Percentiles rank a stretch among this genome's conserved stretches.
Evolutionary conservation across 352 stramenopile genomes (phyloP).

Genomic region (Globisporangium spiculum): DNA sequence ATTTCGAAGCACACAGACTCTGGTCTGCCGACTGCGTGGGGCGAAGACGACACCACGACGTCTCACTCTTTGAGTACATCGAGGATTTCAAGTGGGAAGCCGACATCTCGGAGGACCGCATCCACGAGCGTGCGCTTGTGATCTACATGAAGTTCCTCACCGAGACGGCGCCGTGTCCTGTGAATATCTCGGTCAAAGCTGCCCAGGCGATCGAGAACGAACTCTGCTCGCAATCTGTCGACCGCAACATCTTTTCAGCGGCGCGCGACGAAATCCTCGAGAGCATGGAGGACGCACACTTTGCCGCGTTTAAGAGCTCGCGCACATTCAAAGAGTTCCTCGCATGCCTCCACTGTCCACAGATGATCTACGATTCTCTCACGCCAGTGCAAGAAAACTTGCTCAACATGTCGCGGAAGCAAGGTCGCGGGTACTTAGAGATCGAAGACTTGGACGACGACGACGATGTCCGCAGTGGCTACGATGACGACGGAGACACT

Average conservation of each 20-base stretch:
- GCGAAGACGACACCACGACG: slow-evolving; percentile 40
- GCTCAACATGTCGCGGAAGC: slow-evolving; percentile 38
- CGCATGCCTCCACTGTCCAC: slow-evolving; percentile 36
- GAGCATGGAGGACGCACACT: slow-evolving; percentile 48
- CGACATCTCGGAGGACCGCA: slow-evolving; percentile 44
- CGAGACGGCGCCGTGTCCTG: slow-evolving; percentile 28
- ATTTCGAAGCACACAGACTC: slow-evolving; percentile 58
- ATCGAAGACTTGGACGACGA: slow-evolving; percentile 23
- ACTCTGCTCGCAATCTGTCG: slow-evolving; percentile 35
- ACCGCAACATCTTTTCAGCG: slow-evolving; percentile 37
- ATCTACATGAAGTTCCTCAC: slow-evolving; percentile 62
- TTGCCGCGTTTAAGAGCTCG: slow-evolving; percentile 45
- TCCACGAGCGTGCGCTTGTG: slow-evolving; percentile 49
- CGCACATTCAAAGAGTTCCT: slow-evolving; percentile 50
- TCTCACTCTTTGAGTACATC: slow-evolving; percentile 61
- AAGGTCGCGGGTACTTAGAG: slow-evolving; percentile 10
- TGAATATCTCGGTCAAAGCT: slow-evolving; percentile 26
- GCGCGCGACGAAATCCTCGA: slow-evolving; percentile 48
- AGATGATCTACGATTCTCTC: slow-evolving; percentile 37
- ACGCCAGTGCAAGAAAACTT: slow-evolving; percentile 31
- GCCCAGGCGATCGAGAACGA: slow-evolving; percentile 43
- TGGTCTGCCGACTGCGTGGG: slow-evolving; percentile 59
- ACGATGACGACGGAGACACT: slow-evolving; percentile 11
- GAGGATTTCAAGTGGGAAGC: slow-evolving; percentile 66
- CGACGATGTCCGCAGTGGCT: slow-evolving; percentile 8